Percentiles rank a stretch among this genome's conserved stretches.
These are phyloP conservation scores for Prasinococcaceae sp. DNA, from an alignment of 139 green algal genomes.

Conservation along the genomic window DNA sequence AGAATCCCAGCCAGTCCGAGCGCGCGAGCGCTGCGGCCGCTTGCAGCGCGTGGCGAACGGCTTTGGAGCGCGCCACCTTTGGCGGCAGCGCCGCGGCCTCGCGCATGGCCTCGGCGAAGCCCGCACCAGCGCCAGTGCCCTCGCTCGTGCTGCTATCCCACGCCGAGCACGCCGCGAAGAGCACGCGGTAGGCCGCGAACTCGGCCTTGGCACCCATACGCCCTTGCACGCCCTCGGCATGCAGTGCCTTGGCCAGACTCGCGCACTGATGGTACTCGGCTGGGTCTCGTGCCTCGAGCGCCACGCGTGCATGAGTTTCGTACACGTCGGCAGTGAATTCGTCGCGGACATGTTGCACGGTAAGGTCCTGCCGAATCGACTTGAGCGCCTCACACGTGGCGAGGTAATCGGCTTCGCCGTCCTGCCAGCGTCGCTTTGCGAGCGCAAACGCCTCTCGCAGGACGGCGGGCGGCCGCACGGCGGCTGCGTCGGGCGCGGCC, in stretches of 20 bases:
- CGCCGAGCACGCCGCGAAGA: conserved; percentile 25
- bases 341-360: conserved; percentile 42
- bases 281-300: conserved; percentile 41
- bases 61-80: neutral
- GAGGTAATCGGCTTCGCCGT: conserved; percentile 26
- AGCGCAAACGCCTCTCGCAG: conserved; percentile 26
- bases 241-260: conserved; percentile 40
- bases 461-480: conserved; percentile 24
- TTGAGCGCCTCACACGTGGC: conserved; percentile 58
- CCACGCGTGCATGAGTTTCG: conserved; percentile 47
- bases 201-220: conserved; percentile 31
- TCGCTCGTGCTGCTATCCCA: too few relatives aligned
- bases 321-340: conserved; percentile 25
- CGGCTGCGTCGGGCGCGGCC: conserved; percentile 8
- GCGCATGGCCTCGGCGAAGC: neutral
- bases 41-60: neutral
- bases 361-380: conserved; percentile 53
- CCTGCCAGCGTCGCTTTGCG: conserved; percentile 31
- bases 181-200: conserved; percentile 52
- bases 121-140: neutral
- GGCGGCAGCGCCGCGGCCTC: neutral
- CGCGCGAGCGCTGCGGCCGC: neutral
- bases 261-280: conserved; percentile 56
- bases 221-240: conserved; percentile 36
- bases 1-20: neutral